phyloP scores from a whole-genome alignment of 352 stramenopile genomes.

The Pythium volutum region DNA sequence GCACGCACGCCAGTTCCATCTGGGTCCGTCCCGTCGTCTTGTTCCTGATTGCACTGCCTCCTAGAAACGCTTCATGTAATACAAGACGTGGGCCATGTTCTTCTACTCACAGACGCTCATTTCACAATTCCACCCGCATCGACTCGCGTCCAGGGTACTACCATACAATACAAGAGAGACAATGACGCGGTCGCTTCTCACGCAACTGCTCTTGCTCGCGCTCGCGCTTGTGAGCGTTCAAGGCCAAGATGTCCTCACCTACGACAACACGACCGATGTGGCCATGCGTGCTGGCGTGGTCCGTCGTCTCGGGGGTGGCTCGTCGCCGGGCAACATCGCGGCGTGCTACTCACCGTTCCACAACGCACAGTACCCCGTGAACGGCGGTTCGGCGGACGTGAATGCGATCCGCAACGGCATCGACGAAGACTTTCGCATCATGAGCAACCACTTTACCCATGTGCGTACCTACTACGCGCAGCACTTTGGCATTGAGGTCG shows the following conservation, averaged over 20 bases:
- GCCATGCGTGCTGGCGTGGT: slow-evolving; percentile 1
- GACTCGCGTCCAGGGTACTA: no score
- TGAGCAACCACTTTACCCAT: slow-evolving; percentile 42
- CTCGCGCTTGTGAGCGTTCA: background rate
- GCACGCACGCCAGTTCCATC: no score
- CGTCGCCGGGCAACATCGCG: slow-evolving; percentile 28
- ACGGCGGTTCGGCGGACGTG: slow-evolving; percentile 14
- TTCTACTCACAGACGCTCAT: no score
- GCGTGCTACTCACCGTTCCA: slow-evolving; percentile 58
- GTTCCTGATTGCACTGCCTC: no score
- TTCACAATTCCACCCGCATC: no score
- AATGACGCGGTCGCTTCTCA: no score
- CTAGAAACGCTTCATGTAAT: no score
- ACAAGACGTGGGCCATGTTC: no score
- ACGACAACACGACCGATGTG: background rate
- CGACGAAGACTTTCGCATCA: slow-evolving; percentile 42
- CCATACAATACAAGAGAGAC: no score
- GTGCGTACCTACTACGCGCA: slow-evolving; percentile 64
- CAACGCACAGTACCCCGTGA: slow-evolving; percentile 46
- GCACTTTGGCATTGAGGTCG: slow-evolving; percentile 43
- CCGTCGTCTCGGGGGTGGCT: slow-evolving; percentile 5
- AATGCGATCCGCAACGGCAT: slow-evolving; percentile 15
- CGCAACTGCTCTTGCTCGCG: background rate
- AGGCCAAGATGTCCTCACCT: background rate
- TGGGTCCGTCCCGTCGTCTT: no score